These are phyloP conservation scores for Triangularia verruculosa DNA, from an alignment of 2,329 filamentous ascomycete genomes.

Conservation along the genomic window DNA sequence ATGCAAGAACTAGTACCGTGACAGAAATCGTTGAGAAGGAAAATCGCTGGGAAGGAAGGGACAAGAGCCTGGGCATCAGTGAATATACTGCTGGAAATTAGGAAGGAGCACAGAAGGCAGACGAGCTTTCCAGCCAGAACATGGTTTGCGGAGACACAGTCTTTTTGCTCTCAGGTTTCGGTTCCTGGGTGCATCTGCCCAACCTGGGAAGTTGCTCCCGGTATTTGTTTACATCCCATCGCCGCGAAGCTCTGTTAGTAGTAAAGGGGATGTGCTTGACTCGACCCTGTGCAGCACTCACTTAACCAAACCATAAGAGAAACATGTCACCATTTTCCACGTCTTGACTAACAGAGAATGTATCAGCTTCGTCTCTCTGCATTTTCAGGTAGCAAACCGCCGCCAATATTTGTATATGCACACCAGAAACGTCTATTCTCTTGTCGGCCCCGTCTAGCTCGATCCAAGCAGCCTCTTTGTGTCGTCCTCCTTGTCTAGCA, in stretches of 20 bases:
- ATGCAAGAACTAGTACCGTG: neutral
- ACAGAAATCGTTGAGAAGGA: neutral
- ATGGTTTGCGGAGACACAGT: neutral
- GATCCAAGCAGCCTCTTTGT: conserved; percentile 56
- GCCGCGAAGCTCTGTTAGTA: neutral
- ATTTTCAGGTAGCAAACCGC: neutral
- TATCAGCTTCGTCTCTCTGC: neutral
- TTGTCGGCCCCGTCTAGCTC: conserved; percentile 24
- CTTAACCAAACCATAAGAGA: neutral
- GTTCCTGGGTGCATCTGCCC: neutral
- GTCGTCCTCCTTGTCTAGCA: conserved; percentile 82
- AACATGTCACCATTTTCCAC: neutral
- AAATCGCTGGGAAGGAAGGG: neutral
- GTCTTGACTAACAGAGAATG: neutral
- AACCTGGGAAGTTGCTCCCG: neutral
- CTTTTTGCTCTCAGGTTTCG: neutral
- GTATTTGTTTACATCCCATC: neutral
- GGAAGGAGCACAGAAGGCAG: neutral
- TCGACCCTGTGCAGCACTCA: neutral
- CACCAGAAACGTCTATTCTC: conserved; percentile 1
- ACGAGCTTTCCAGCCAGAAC: neutral
- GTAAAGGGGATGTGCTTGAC: neutral
- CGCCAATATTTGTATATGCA: conserved; percentile 19
- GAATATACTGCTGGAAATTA: neutral
- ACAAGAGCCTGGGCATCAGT: neutral